A percentile compares a stretch with the other conserved stretches of the same genome.
Evolutionary conservation across 1,284 basidiomycete genomes (phyloP).

Genomic region (Trametes pubescens): DNA sequence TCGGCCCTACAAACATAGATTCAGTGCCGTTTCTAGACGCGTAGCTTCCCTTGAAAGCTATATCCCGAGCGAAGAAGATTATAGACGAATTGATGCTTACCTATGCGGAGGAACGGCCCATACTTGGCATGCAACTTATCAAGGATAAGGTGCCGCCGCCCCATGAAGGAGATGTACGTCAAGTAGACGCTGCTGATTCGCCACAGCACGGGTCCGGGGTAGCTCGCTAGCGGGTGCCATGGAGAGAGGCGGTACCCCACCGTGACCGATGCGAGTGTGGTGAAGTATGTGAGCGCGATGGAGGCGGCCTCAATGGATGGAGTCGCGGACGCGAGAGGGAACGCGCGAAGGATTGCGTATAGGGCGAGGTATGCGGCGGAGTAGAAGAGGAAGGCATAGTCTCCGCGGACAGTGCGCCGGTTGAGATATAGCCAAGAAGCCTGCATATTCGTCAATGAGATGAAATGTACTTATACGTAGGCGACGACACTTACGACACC

Average conservation of each 20-base stretch:
- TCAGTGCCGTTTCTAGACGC: no score
- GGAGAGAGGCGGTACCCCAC: conserved; percentile 16
- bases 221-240: conserved; percentile 13
- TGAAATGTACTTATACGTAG: no score
- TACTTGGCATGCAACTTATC: conserved; percentile 8
- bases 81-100: no score
- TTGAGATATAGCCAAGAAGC: conserved; percentile 1
- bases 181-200: conserved; percentile 6
- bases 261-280: conserved; percentile 6
- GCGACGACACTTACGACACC: not conserved
- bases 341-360: not conserved
- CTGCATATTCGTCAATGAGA: not conserved
- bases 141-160: conserved; percentile 3
- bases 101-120: conserved; percentile 12
- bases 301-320: not conserved
- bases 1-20: not conserved
- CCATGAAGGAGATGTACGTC: conserved; percentile 8
- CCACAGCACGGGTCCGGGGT: conserved; percentile 13
- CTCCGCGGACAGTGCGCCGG: conserved; percentile 6
- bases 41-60: no score
- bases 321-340: not conserved
- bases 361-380: not conserved
- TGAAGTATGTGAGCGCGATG: not conserved
- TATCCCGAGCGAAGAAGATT: no score
- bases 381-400: conserved; percentile 1